A percentile compares a stretch with the other conserved stretches of the same genome.
These are phyloP conservation scores for Boletus sp. DNA, from an alignment of 768 basidiomycete genomes.

Conservation along the genomic window DNA sequence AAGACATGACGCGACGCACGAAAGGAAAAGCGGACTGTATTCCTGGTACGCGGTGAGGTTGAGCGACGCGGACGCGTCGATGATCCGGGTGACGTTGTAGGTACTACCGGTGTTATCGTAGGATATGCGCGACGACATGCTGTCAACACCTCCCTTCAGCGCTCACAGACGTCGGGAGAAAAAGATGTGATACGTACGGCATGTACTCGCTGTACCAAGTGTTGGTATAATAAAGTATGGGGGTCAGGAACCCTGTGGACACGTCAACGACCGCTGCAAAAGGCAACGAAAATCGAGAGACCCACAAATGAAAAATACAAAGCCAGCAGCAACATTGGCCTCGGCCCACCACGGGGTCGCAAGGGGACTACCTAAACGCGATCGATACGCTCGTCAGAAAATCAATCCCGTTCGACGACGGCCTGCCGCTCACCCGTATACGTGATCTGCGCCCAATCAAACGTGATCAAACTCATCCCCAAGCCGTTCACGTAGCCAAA, in stretches of 20 bases:
- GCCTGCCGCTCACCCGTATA: conserved; percentile 23
- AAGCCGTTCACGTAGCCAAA: conserved; percentile 59
- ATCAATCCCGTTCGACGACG: neutral
- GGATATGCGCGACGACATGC: conserved; percentile 62
- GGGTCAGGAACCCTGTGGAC: conserved; percentile 50
- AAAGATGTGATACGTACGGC: conserved; percentile 40
- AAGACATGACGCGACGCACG: conserved; percentile 23
- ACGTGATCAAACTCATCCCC: conserved; percentile 74
- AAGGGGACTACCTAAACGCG: conserved; percentile 45
- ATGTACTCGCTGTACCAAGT: conserved; percentile 56
- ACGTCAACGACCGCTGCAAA: conserved; percentile 52
- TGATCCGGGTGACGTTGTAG: conserved; percentile 60
- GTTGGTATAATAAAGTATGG: conserved; percentile 68
- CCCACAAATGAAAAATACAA: conserved; percentile 68
- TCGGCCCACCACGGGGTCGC: conserved; percentile 84
- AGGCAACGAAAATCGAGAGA: conserved; percentile 34
- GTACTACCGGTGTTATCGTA: conserved; percentile 59
- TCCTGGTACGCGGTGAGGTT: conserved; percentile 52
- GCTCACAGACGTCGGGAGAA: neutral
- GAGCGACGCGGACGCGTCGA: conserved; percentile 53
- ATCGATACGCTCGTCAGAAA: neutral
- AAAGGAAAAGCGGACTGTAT: conserved; percentile 64
- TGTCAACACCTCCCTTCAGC: conserved; percentile 10
- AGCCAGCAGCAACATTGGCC: conserved; percentile 62
- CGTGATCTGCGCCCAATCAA: conserved; percentile 75